Base-by-base conservation (phyloP, 2,329 filamentous ascomycete species). In the Xylaria sp. region DNA sequence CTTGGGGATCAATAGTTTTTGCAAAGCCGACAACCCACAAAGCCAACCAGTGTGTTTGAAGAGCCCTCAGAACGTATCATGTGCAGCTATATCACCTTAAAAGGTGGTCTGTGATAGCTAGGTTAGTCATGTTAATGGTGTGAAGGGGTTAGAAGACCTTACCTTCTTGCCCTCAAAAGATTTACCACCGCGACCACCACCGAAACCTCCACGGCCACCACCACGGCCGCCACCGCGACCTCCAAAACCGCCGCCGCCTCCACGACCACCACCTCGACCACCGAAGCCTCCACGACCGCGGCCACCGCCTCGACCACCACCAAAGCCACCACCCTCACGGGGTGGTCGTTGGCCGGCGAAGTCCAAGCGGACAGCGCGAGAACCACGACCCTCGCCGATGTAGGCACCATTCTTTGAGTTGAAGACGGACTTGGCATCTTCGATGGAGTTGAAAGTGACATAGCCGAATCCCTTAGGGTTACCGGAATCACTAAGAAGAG, bases 401-500 rank as follows among this genome's bases (percentile, higher is more conserved):
- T 86, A 81, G 65, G 85, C 84, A 72, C 93, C 93, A 75, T 92
- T 90, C 79, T 93, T 86, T 66, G 85, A 83, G 75, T 91, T 86
- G 75, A 93, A 89, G 28, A 90, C 94, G 75, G 85, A 83, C 83
- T 91, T 92, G 76, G 94, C 93, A 76, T 97, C 94, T 33, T 97
- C 93, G 70, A 96, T 81, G 20, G 91, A 92, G 75, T 84, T 83
- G 86, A 95, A 97, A 78, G 91, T 90, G 72, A 97, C 91, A 80
- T 97, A 97, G 64, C 93, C 94, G 81, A 97, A 97, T 66, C 94
- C 94, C 90, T 97, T 97, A 79, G 91, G 90, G 75, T 90, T 88
- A 73, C 93, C 94, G 71, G 89, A 89, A 70, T 97, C 93, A 80
- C 90, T 90, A 67, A 36, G 15, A 57, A 40, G 38, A 10, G 70